Evolutionary conservation across 495 filamentous ascomycete genomes (phyloP), one percentile per base, ranked within the genome.

Genomic region (Annulohypoxylon bovei): DNA sequence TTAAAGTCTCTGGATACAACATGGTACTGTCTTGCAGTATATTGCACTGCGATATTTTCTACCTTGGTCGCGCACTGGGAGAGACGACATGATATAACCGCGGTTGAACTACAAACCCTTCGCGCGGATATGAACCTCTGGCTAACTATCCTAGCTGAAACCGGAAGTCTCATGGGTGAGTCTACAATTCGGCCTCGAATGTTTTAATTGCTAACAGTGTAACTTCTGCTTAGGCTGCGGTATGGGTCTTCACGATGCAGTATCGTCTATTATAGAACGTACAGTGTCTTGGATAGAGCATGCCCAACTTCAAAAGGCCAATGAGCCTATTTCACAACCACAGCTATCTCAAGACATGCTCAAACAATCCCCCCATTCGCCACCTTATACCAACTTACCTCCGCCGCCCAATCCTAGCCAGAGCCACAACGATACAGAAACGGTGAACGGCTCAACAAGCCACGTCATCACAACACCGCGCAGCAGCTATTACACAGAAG

Each of bases 1-100:
- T 77, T 84, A 47, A 88, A 88, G 74, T 88, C 89, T 65, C 78
- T 93, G n/a, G 92, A 95, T 69, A 92, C 89, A 11, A 92, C 91
- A n/a, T 94, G 91, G 91, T 90, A 92, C 65, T 89, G 88, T 62
- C 78, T 84, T 52, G 88, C 90, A 0, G 84, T 91, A 20, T 93
- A 92, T 73, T 82, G 93, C 6, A 86, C 91, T 30, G 90, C 91
- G 5, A 88, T 93, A 47, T 88, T 92, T 57, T 92, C 91, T 2
- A 88, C 85, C 4, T 76, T 95, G 1, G 93, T 91, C 65, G 89
- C 86, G 0, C 83, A 90, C 57, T 91, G 86, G 82, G 85, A 93
- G 67, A 83, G 89, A 62, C 83, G 87, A 44, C 83, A 86, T 65
- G 80, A 86, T n/a, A 86, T 87, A 6, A 87, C 82, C 2, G 56